Percentiles rank a stretch among this genome's conserved stretches.
Conservation (phyloP, 2,329 filamentous ascomycete species). For the Ceratocystis diversiconidia region DNA sequence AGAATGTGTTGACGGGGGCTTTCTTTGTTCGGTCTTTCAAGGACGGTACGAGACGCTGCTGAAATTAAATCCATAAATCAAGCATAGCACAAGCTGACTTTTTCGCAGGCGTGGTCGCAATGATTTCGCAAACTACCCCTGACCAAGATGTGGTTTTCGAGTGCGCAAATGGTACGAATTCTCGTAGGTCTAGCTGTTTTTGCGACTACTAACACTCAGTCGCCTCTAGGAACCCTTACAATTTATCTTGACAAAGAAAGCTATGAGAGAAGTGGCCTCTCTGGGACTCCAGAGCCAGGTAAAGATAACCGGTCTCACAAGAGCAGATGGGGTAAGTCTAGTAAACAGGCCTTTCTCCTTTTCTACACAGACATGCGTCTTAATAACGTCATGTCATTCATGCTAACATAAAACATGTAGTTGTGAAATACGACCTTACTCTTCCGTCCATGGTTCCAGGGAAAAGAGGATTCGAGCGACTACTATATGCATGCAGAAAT, state of each 20-base stretch:
- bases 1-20: slow-evolving; percentile 53
- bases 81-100: neutral
- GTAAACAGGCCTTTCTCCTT: neutral
- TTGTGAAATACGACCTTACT: slow-evolving; percentile 63
- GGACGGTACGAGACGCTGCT: slow-evolving; percentile 36
- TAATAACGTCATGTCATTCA: neutral
- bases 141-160: slow-evolving; percentile 60
- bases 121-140: slow-evolving; percentile 66
- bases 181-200: neutral
- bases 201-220: neutral
- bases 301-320: slow-evolving; percentile 47
- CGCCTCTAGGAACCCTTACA: slow-evolving; percentile 47
- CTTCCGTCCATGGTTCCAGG: slow-evolving; percentile 64
- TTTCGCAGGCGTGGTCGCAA: slow-evolving; percentile 53
- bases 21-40: slow-evolving; percentile 85
- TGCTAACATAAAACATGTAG: slow-evolving; percentile 32
- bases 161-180: slow-evolving; percentile 46
- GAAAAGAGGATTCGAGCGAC: slow-evolving; percentile 66
- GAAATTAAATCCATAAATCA: neutral
- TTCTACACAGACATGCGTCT: neutral
- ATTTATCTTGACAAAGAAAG: slow-evolving; percentile 68
- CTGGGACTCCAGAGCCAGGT: slow-evolving; percentile 50
- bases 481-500: slow-evolving; percentile 65
- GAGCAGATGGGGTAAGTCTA: slow-evolving; percentile 54
- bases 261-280: slow-evolving; percentile 70